These are phyloP conservation scores for Discostella stelligeroides DNA, from an alignment of 108 stramenopile species.

Conservation along the genomic window DNA sequence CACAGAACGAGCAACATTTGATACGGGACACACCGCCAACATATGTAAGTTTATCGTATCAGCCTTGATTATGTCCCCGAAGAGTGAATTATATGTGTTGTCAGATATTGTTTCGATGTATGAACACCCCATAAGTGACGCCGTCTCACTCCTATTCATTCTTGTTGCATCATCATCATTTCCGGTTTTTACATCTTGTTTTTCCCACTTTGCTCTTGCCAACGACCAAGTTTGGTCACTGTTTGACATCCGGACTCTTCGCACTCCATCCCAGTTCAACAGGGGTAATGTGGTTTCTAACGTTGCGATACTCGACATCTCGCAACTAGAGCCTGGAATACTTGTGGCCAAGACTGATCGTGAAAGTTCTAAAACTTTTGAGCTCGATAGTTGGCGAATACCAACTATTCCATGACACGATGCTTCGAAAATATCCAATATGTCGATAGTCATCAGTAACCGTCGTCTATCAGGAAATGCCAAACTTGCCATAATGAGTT, in stretches of 20 bases:
- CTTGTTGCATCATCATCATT: neutral
- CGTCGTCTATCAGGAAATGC: conserved; percentile 37
- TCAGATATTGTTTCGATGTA: conserved; percentile 11
- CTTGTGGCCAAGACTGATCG: conserved; percentile 8
- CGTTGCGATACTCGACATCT: neutral
- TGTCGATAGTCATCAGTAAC: conserved; percentile 15
- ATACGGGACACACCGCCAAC: conserved; percentile 18
- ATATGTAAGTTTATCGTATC: conserved; percentile 16
- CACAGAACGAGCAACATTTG: conserved; percentile 23
- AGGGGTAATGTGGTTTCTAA: neutral
- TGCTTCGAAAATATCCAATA: neutral
- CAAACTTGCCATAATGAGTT: conserved; percentile 32
- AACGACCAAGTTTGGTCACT: conserved; percentile 55
- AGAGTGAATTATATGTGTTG: conserved; percentile 1
- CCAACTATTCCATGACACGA: neutral
- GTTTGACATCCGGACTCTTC: conserved; percentile 48
- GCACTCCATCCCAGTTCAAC: conserved; percentile 13
- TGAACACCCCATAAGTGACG: conserved; percentile 17
- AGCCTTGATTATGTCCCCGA: conserved; percentile 13
- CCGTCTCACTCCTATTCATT: neutral
- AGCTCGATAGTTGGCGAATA: too few species aligned
- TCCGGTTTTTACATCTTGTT: conserved; percentile 7
- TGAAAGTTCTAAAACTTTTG: conserved; percentile 14
- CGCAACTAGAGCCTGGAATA: neutral
- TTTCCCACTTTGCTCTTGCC: conserved; percentile 63